Evolutionary conservation across 495 filamentous ascomycete species (phyloP).

Genomic region (Penicillium diatomitis): DNA sequence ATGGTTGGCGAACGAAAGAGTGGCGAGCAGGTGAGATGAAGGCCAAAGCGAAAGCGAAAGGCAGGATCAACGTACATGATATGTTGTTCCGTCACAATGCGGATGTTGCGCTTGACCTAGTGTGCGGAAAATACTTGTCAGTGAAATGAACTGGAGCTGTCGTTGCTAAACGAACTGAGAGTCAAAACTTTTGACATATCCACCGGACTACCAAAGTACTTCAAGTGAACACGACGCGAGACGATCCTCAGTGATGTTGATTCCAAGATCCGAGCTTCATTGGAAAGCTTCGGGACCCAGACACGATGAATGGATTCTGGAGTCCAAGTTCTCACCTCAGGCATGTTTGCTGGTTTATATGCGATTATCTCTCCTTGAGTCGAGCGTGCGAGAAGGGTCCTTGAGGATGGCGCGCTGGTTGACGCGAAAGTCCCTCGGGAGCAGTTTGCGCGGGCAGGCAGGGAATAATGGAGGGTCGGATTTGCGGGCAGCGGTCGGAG

Average conservation of each 20-base stretch:
- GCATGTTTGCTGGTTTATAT: constrained; percentile 23
- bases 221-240: not conserved
- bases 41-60: constrained; percentile 3
- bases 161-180: too few species aligned
- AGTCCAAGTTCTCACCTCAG: constrained; percentile 27
- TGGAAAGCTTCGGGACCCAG: too few species aligned
- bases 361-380: not conserved
- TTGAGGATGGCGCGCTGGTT: constrained; percentile 3
- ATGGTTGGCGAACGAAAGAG: not conserved
- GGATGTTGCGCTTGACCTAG: constrained; percentile 78
- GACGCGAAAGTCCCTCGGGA: constrained; percentile 1
- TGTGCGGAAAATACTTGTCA: not conserved
- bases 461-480: not conserved
- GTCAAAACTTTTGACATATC: too few species aligned
- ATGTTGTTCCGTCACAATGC: constrained; percentile 84
- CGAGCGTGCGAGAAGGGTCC: too few species aligned
- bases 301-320: too few species aligned
- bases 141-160: too few species aligned
- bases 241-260: not conserved
- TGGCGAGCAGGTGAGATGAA: constrained; percentile 1
- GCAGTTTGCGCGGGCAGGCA: constrained; percentile 4
- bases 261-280: too few species aligned
- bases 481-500: not conserved
- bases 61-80: constrained; percentile 57
- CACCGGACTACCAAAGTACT: not conserved